Base-by-base conservation (phyloP, 2,329 filamentous ascomycete species). In the Amylocarpus encephaloides region DNA sequence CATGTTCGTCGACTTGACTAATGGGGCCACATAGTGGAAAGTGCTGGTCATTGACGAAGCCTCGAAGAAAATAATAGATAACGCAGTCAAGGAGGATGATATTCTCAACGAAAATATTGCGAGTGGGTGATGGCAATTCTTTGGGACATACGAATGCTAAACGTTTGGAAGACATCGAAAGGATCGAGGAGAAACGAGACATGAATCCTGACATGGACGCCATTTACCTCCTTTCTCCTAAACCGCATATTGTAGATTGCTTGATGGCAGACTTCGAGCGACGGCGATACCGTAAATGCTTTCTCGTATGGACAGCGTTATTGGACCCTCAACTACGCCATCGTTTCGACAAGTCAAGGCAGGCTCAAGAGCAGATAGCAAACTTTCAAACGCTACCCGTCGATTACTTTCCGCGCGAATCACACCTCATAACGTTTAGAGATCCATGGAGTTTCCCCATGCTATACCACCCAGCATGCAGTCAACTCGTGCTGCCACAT, bases 31-130 rank as follows among this genome's bases (percentile, higher is more conserved):
- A 35, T 59, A 96, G 90, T 98, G 93, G 93, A 98, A 97, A 80
- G 88, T 96, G 59, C 74, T 98, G 60, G 85, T 98, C 47, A 76
- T 96, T 63, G 93, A 98, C 71, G 83, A 88, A 60, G 77, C 75
- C 50, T 91, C 88, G 67, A 84, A 85, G 67, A 91, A 86, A 69
- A 79, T 98, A 62, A 78, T 98, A 62, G 85, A 95, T 71, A 95
- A 92, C 75, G 86, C 88, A 42, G 81, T 92, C 67, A 92, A 89
- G 64, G 87, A 96, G 74, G 92, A 98, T 80, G 89, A 96, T 64
- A 94, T 98, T 59, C 85, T 98, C 71, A 94, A 95, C 67, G 83
- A 90, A 71, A 95, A 95, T 68, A 88, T 98, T 70, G 92, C 91
- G 60, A 95, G 91, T 95, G 62, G 41, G 64, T 64, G n/a, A 6